Conservation (phyloP, 345 rosid genomes). For the Heritiera fomes region DNA sequence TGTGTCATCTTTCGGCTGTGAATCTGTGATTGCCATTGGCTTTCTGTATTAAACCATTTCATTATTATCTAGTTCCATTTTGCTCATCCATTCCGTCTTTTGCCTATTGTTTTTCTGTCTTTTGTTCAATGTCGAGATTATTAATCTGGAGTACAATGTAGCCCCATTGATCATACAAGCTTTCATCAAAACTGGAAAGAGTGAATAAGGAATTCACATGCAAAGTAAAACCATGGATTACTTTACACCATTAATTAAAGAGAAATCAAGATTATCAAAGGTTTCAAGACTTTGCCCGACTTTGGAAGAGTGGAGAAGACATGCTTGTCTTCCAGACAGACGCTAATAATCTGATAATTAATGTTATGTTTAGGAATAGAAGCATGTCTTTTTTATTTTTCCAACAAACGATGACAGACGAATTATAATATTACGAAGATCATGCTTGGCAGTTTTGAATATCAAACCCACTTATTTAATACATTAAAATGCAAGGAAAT, state of each 20-base stretch:
- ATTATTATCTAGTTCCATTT: background rate
- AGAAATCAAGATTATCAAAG: background rate
- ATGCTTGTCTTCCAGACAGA: background rate
- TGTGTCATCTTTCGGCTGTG: background rate
- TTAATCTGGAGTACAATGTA: background rate
- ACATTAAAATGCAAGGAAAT: background rate
- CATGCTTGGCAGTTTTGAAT: background rate
- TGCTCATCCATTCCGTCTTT: background rate
- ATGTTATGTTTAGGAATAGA: background rate
- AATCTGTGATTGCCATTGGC: background rate
- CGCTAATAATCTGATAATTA: background rate
- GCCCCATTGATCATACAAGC: background rate
- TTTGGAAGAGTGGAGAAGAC: background rate
- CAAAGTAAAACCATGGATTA: background rate
- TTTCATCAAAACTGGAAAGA: background rate
- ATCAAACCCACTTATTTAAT: background rate
- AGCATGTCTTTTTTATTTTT: background rate
- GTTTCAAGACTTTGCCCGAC: background rate
- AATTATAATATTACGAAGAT: background rate
- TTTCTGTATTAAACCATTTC: conserved; percentile 3
- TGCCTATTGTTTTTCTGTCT: background rate
- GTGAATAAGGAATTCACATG: background rate
- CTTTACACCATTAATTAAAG: too few relatives aligned
- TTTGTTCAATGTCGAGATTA: background rate
- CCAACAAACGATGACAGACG: background rate